Percentiles rank a stretch among this genome's conserved stretches.
These are phyloP conservation scores for Kandelia obovata DNA, from an alignment of 345 rosid genomes.

Conservation along the genomic window DNA sequence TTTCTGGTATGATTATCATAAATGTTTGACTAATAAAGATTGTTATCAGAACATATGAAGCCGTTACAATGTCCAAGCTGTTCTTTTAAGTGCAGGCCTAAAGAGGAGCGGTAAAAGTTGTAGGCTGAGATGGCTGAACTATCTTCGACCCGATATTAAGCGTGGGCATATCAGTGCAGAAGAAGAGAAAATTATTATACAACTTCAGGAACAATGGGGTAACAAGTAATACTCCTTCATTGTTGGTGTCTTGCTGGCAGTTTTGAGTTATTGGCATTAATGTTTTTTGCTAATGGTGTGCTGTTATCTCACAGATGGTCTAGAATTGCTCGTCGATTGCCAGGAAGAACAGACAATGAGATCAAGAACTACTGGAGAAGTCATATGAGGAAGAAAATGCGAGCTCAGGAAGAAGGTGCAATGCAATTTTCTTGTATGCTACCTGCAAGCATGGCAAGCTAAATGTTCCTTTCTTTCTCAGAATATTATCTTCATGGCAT, in stretches of 20 bases:
- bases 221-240: slow-evolving; percentile 50
- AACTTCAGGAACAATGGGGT: slow-evolving; percentile 63
- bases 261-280: neutral
- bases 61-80: neutral
- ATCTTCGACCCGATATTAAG: slow-evolving; percentile 56
- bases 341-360: slow-evolving; percentile 74
- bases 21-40: neutral
- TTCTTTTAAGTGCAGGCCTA: slow-evolving; percentile 37
- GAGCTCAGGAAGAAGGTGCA: slow-evolving; percentile 40
- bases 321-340: slow-evolving; percentile 60
- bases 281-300: neutral
- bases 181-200: slow-evolving; percentile 52
- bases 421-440: neutral
- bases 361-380: slow-evolving; percentile 76
- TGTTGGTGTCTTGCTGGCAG: neutral
- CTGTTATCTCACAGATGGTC: slow-evolving; percentile 43
- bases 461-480: neutral
- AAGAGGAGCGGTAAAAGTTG: slow-evolving; percentile 77
- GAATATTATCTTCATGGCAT: neutral
- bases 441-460: neutral
- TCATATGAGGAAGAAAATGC: slow-evolving; percentile 46
- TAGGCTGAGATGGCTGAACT: slow-evolving; percentile 71
- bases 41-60: neutral
- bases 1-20: slow-evolving; percentile 35
- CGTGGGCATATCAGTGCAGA: slow-evolving; percentile 50